Evolutionary conservation across 352 stramenopile species (phyloP).

Genomic region (Phytophthora fragariaefolia): DNA sequence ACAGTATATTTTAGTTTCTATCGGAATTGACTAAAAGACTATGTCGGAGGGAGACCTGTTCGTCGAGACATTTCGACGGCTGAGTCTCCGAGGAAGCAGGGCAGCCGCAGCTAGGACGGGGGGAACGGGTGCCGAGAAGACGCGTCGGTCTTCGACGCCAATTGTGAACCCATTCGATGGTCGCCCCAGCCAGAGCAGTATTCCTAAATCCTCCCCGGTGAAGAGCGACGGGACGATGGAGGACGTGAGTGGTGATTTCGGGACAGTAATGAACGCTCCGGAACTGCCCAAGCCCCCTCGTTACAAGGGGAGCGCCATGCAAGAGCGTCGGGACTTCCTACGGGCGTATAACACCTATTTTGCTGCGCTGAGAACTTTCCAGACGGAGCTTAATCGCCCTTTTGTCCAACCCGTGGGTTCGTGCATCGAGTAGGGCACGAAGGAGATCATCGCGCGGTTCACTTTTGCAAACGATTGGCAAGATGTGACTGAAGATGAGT

Average conservation of each 20-base stretch:
- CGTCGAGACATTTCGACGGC: conserved; percentile 1
- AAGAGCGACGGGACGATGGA: neutral
- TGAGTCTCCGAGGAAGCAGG: neutral
- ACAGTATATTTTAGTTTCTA: neutral
- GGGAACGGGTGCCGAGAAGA: neutral
- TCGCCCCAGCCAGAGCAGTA: neutral
- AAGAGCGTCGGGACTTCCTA: neutral
- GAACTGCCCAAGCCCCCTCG: neutral
- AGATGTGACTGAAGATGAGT: conserved; percentile 1
- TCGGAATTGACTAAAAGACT: neutral
- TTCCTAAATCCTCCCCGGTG: neutral
- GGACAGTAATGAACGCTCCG: neutral
- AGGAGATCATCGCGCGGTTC: neutral
- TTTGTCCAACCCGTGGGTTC: neutral
- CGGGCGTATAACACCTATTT: neutral
- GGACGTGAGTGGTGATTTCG: neutral
- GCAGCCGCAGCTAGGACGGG: neutral
- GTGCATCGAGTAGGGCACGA: neutral
- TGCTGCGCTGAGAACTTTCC: neutral
- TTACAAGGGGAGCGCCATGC: neutral
- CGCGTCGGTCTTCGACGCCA: neutral
- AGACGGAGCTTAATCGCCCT: neutral
- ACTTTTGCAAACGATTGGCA: neutral
- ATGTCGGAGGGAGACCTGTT: neutral
- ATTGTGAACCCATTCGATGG: neutral